Conservation (phyloP, 768 basidiomycete species). For the Mycena maculata region DNA sequence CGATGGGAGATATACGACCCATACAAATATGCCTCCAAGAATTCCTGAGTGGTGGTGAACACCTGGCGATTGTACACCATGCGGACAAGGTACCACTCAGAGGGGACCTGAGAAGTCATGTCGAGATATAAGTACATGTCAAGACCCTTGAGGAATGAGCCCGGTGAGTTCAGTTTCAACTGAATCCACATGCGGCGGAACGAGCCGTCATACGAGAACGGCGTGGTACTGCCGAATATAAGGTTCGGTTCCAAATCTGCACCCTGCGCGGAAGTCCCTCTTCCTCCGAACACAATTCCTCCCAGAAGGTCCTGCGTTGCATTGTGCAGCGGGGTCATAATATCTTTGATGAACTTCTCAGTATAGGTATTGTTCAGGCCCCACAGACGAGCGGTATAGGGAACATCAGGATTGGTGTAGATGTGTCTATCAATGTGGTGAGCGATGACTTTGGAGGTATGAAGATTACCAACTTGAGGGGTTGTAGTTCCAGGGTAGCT, state of each 20-base stretch:
- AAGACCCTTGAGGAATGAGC: constrained; percentile 64
- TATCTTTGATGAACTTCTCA: constrained; percentile 11
- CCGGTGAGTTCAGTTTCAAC: constrained; percentile 62
- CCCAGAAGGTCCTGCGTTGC: constrained; percentile 32
- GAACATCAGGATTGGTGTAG: constrained; percentile 30
- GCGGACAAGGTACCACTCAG: constrained; percentile 63
- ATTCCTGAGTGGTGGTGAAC: constrained; percentile 59
- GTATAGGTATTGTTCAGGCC: constrained; percentile 7
- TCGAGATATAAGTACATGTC: constrained; percentile 70
- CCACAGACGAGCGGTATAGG: constrained; percentile 25
- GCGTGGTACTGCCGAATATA: constrained; percentile 56
- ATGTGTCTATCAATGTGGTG: constrained; percentile 22
- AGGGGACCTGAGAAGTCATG: constrained; percentile 62
- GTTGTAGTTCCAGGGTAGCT: constrained; percentile 7
- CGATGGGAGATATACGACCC: background rate
- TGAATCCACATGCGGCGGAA: constrained; percentile 68
- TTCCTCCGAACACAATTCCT: constrained; percentile 5
- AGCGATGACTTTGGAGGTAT: background rate
- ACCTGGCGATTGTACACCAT: constrained; percentile 71
- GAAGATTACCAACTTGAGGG: constrained; percentile 21
- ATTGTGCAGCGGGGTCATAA: constrained; percentile 22
- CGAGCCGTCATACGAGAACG: constrained; percentile 69
- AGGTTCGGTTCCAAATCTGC: constrained; percentile 37
- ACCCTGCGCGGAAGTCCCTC: background rate
- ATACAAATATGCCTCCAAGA: constrained; percentile 61